Evolutionary conservation across 352 stramenopile species (phyloP).

Genomic region (Hyaloperonospora brassicae): DNA sequence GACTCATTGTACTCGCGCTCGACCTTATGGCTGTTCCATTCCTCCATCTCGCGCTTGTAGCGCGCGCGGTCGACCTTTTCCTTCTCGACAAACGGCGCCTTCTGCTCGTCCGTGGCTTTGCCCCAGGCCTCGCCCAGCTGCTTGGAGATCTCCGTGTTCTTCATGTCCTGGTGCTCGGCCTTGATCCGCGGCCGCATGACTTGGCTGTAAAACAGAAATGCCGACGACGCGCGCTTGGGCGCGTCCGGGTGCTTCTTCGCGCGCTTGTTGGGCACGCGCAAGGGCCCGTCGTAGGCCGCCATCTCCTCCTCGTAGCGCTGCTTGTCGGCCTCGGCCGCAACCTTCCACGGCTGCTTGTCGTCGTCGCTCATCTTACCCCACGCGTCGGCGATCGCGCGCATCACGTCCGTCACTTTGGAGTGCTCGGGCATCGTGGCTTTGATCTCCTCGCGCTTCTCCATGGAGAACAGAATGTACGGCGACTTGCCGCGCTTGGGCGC

Average conservation of each 20-base stretch:
- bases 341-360: constrained; percentile 90
- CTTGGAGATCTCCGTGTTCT: constrained; percentile 94
- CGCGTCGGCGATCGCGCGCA: constrained; percentile 86
- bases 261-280: constrained; percentile 89
- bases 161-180: constrained; percentile 89
- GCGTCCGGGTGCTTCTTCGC: constrained; percentile 92
- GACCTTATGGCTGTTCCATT: constrained; percentile 83
- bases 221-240: constrained; percentile 90
- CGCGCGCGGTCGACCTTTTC: constrained; percentile 86
- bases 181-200: constrained; percentile 87
- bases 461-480: constrained; percentile 89
- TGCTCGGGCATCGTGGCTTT: constrained; percentile 79
- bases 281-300: constrained; percentile 85
- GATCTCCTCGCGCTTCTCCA: constrained; percentile 87
- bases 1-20: constrained; percentile 79
- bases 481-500: constrained; percentile 87
- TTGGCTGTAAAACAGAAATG: constrained; percentile 92
- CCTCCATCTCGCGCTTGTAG: constrained; percentile 91
- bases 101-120: constrained; percentile 87
- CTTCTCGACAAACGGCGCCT: constrained; percentile 88
- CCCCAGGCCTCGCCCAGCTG: constrained; percentile 89
- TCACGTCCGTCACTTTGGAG: constrained; percentile 88
- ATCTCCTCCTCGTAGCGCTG: constrained; percentile 92
- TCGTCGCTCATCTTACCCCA: constrained; percentile 87
- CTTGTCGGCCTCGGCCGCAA: constrained; percentile 90